A percentile compares a stretch with the other conserved stretches of the same genome.
phyloP scores from a whole-genome alignment of 1,284 basidiomycete species.

The Puccinia horiana region DNA sequence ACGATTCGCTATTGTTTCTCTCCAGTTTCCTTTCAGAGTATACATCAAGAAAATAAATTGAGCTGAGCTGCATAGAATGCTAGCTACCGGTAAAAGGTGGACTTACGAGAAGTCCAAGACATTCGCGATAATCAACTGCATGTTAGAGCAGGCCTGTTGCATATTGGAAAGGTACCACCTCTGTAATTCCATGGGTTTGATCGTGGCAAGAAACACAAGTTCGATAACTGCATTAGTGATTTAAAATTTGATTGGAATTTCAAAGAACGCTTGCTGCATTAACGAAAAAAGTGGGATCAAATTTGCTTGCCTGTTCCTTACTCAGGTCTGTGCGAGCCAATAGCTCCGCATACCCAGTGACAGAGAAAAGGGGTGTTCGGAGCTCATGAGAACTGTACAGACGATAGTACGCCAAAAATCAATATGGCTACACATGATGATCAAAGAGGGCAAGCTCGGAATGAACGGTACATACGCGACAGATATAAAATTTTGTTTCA shows the following conservation, averaged over 20 bases:
- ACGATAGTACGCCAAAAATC: neutral
- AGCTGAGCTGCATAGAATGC: conserved; percentile 31
- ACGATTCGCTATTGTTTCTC: conserved; percentile 42
- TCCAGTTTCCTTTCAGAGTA: conserved; percentile 40
- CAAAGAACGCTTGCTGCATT: neutral
- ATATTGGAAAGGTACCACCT: conserved; percentile 51
- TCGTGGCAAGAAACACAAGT: neutral
- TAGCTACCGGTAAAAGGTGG: conserved; percentile 17
- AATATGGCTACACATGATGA: neutral
- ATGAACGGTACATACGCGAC: conserved; percentile 51
- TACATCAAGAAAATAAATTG: conserved; percentile 27
- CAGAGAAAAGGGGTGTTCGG: conserved; percentile 51
- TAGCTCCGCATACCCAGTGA: conserved; percentile 52
- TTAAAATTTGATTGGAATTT: neutral
- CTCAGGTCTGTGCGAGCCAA: conserved; percentile 51
- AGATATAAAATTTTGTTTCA: conserved; percentile 53
- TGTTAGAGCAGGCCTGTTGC: conserved; percentile 51
- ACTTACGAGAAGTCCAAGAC: conserved; percentile 53
- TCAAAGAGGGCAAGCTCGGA: neutral
- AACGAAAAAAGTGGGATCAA: neutral
- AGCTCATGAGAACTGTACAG: conserved; percentile 45
- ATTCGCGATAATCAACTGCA: conserved; percentile 53
- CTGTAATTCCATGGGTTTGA: neutral
- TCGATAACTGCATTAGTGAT: neutral
- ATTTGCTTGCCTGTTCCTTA: conserved; percentile 49